phyloP scores from a whole-genome alignment of 1,284 basidiomycete species.

The Tylopilus sp. region DNA sequence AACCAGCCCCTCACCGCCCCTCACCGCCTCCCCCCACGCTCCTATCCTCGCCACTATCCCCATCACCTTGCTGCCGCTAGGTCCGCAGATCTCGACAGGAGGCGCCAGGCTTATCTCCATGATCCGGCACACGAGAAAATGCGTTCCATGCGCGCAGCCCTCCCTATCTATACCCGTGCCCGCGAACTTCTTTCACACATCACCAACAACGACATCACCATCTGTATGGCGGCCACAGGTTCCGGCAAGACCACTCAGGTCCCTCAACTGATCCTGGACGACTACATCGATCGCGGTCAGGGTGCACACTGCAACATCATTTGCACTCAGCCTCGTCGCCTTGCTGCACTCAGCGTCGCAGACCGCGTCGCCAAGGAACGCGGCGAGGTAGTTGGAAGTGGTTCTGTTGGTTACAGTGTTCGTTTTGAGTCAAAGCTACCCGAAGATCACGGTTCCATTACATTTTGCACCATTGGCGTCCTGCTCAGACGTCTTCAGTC shows the following conservation, averaged over 20 bases:
- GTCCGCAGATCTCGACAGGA: slow-evolving; percentile 57
- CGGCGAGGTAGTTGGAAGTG: slow-evolving; percentile 69
- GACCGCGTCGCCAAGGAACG: slow-evolving; percentile 91
- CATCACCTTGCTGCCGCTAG: slow-evolving; percentile 41
- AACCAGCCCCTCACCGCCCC: slow-evolving; percentile 4
- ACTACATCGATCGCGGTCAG: slow-evolving; percentile 74
- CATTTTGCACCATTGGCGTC: slow-evolving; percentile 93
- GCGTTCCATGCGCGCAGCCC: slow-evolving; percentile 61
- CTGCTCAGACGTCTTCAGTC: slow-evolving; percentile 88
- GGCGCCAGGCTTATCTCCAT: slow-evolving; percentile 61
- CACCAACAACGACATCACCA: slow-evolving; percentile 80
- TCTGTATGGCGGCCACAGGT: slow-evolving; percentile 93
- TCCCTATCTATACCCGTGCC: slow-evolving; percentile 76
- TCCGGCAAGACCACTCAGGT: slow-evolving; percentile 97
- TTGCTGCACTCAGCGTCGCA: slow-evolving; percentile 93
- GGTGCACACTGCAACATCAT: slow-evolving; percentile 90
- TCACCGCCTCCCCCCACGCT: slow-evolving; percentile 1
- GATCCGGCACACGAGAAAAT: slow-evolving; percentile 67
- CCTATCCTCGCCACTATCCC: slow-evolving; percentile 20
- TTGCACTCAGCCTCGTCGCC: slow-evolving; percentile 90
- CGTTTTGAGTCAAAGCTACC: slow-evolving; percentile 87
- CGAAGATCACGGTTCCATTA: slow-evolving; percentile 81
- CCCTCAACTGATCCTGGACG: slow-evolving; percentile 90
- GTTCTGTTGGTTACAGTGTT: slow-evolving; percentile 87
- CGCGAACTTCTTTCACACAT: slow-evolving; percentile 72